Evolutionary conservation across 108 stramenopile genomes (phyloP).

Genomic region (Cyclotella choctawhatcheeana): DNA sequence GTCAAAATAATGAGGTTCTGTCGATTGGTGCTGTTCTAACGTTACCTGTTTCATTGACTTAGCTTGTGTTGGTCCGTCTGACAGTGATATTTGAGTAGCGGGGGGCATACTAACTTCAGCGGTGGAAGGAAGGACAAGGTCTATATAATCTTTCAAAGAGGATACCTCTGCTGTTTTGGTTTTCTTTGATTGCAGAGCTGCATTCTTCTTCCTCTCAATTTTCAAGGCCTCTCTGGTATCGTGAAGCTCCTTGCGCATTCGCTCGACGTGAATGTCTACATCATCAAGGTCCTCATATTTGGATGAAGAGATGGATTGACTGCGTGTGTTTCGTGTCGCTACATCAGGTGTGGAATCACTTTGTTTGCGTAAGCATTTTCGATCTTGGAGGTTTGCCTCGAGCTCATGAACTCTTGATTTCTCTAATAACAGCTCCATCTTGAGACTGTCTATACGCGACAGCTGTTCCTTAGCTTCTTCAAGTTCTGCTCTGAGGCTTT

Average conservation of each 20-base stretch:
- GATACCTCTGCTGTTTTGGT: background rate
- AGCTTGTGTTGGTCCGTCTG: slow-evolving; percentile 4
- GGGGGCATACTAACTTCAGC: slow-evolving; percentile 18
- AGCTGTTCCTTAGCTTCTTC: slow-evolving; percentile 14
- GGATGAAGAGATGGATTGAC: background rate
- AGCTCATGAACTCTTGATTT: background rate
- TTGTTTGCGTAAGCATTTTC: slow-evolving; percentile 3
- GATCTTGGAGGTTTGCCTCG: slow-evolving; percentile 6
- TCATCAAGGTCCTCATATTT: slow-evolving; percentile 4
- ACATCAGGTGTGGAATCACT: background rate
- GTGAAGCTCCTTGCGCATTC: slow-evolving; percentile 17
- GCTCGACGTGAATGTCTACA: slow-evolving; percentile 7
- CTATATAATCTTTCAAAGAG: slow-evolving; percentile 24
- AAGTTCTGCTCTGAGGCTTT: slow-evolving; percentile 13
- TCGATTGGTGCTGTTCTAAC: background rate
- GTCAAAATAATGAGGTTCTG: slow-evolving; percentile 13
- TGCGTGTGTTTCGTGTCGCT: background rate
- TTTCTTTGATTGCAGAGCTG: background rate
- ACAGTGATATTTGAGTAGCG: slow-evolving; percentile 19
- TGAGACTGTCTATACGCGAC: background rate
- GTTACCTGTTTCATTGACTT: background rate
- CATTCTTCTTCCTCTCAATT: slow-evolving; percentile 17
- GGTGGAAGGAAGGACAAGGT: slow-evolving; percentile 5
- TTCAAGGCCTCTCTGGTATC: slow-evolving; percentile 19
- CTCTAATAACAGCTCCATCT: background rate